Percentiles rank a stretch among this genome's conserved stretches.
Conservation (phyloP, 192 early-diverging fungal species). For the Linnemannia hyalina region DNA sequence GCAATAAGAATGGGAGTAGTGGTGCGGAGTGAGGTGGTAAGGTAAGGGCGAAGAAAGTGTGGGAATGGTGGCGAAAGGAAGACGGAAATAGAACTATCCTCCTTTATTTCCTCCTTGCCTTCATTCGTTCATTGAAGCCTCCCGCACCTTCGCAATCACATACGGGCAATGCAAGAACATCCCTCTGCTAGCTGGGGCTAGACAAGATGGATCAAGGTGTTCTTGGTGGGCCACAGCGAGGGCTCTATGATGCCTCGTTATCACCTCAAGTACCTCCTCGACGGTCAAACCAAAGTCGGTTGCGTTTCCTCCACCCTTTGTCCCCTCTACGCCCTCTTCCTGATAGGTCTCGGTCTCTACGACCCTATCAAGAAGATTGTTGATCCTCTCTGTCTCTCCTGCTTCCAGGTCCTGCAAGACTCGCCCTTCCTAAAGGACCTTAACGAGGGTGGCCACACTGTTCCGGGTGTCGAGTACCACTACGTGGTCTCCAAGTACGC, state of each 20-base stretch:
- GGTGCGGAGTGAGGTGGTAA: too few relatives aligned
- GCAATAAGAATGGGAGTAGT: too few relatives aligned
- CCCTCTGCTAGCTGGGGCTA: constrained; percentile 27
- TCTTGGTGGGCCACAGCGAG: constrained; percentile 32
- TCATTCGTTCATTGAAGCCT: neutral
- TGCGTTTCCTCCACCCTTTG: neutral
- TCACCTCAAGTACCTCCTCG: constrained; percentile 31
- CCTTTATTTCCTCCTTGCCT: too few relatives aligned
- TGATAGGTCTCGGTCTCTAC: neutral
- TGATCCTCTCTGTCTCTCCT: neutral
- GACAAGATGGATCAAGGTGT: constrained; percentile 48
- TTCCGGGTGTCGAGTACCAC: constrained; percentile 9
- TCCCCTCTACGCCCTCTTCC: neutral
- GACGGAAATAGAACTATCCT: too few relatives aligned
- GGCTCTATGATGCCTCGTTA: constrained; percentile 39
- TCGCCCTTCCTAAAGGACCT: constrained; percentile 16
- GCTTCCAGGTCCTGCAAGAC: neutral
- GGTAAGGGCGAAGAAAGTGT: too few relatives aligned
- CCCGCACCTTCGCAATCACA: constrained; percentile 41
- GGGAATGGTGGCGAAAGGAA: too few relatives aligned
- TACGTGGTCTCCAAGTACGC: neutral
- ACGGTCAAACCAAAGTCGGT: constrained; percentile 34
- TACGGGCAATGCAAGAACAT: constrained; percentile 29
- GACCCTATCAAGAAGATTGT: neutral
- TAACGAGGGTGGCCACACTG: constrained; percentile 5